Percentiles rank a stretch among this genome's conserved stretches.
phyloP scores from a whole-genome alignment of 495 filamentous ascomycete genomes.

The Penicillium macrosclerotiorum region DNA sequence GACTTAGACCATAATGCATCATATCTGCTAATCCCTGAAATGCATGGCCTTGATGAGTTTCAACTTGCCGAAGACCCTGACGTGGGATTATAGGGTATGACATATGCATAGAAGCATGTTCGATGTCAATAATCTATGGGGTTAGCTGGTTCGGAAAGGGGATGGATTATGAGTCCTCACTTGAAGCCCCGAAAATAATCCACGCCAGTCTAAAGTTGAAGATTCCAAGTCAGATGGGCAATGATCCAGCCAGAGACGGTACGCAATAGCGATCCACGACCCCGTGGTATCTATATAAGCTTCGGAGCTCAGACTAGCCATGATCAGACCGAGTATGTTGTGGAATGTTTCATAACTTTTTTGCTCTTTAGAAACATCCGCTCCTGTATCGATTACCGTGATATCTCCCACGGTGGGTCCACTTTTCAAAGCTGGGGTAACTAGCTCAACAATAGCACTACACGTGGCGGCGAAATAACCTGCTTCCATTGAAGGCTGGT shows the following conservation, averaged over 20 bases:
- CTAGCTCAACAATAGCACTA: slow-evolving; percentile 34
- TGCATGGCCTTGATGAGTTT: slow-evolving; percentile 28
- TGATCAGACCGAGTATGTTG: slow-evolving; percentile 40
- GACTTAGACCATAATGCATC: slow-evolving; percentile 41
- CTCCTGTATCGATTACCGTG: too few species aligned
- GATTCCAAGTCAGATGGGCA: slow-evolving; percentile 22
- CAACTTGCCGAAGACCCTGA: slow-evolving; percentile 26
- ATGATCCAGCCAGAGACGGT: slow-evolving; percentile 36
- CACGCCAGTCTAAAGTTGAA: slow-evolving; percentile 30
- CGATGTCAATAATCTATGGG: slow-evolving; percentile 38
- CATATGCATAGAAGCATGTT: slow-evolving; percentile 45
- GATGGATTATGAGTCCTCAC: slow-evolving; percentile 16
- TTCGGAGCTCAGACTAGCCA: slow-evolving; percentile 40
- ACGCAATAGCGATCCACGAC: slow-evolving; percentile 41
- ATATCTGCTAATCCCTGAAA: slow-evolving; percentile 39
- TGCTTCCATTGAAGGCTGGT: slow-evolving; percentile 22
- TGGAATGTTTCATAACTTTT: slow-evolving; percentile 24
- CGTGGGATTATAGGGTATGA: slow-evolving; percentile 36
- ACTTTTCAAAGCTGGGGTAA: slow-evolving; percentile 12
- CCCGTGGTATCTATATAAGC: slow-evolving; percentile 36
- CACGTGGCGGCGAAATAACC: slow-evolving; percentile 37
- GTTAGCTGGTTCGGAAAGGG: background rate
- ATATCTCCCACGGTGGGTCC: background rate
- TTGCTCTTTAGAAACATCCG: background rate
- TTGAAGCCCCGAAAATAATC: slow-evolving; percentile 39